Evolutionary conservation across 2,329 filamentous ascomycete genomes (phyloP).

Genomic region (Botrytis pseudocinerea): DNA sequence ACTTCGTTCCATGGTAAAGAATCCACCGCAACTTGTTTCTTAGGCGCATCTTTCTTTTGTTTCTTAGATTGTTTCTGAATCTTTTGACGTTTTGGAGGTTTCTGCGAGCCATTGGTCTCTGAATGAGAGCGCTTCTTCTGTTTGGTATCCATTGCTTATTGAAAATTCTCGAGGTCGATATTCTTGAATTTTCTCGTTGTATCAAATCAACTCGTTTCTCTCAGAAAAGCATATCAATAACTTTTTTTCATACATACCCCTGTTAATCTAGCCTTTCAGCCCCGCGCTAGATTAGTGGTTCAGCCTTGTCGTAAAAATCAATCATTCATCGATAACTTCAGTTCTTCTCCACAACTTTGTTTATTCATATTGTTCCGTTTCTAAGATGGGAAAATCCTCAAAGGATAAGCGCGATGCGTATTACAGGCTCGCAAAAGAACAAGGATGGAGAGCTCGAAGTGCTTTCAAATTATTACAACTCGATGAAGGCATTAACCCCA

Average conservation of each 20-base stretch:
- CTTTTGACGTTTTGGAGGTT: slow-evolving; percentile 41
- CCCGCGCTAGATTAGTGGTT: slow-evolving; percentile 18
- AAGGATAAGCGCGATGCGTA: slow-evolving; percentile 99
- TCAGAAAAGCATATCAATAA: slow-evolving; percentile 11
- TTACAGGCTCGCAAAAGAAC: slow-evolving; percentile 96
- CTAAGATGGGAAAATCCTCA: slow-evolving; percentile 86
- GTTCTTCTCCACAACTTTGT: slow-evolving; percentile 18
- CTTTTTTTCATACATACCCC: slow-evolving; percentile 13
- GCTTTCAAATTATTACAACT: slow-evolving; percentile 97
- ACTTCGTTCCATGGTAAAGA: slow-evolving; percentile 58
- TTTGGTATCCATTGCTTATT: slow-evolving; percentile 35
- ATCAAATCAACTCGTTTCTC: not conserved
- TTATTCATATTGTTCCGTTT: not conserved
- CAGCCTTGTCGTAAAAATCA: slow-evolving; percentile 32
- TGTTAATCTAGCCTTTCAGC: slow-evolving; percentile 27
- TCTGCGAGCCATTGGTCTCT: slow-evolving; percentile 30
- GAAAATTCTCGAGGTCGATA: not conserved
- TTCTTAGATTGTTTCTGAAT: slow-evolving; percentile 33
- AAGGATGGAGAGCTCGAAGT: slow-evolving; percentile 94
- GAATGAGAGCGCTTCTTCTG: slow-evolving; percentile 38
- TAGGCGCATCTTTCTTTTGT: slow-evolving; percentile 31
- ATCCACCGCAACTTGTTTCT: slow-evolving; percentile 48
- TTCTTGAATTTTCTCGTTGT: slow-evolving; percentile 3
- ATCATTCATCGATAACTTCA: slow-evolving; percentile 12
- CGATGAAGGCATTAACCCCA: slow-evolving; percentile 62